Conservation (phyloP, 2,329 filamentous ascomycete genomes). For the Cladosporium colombiae region DNA sequence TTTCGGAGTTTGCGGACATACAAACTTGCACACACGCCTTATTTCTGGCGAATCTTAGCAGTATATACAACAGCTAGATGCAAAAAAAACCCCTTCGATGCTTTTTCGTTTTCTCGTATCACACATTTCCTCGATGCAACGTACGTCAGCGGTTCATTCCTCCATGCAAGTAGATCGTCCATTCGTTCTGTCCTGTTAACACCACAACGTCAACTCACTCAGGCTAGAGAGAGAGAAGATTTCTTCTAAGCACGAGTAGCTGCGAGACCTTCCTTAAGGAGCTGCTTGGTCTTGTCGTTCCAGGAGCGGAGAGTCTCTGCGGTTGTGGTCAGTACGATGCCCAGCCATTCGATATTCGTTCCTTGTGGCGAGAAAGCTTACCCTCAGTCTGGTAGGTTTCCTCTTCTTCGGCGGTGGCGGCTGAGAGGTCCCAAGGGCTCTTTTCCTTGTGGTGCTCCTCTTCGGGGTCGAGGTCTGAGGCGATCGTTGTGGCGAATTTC, state of each 20-base stretch:
- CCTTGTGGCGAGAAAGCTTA: background rate
- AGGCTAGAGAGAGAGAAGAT: background rate
- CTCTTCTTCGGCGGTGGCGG: background rate
- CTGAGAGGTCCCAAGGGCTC: conserved; percentile 6
- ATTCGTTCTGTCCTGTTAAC: conserved; percentile 9
- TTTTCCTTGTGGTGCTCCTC: conserved; percentile 1
- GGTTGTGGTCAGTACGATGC: background rate
- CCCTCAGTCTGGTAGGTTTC: conserved; percentile 9
- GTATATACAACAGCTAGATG: conserved; percentile 7
- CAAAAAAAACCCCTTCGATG: background rate
- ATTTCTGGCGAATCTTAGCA: background rate
- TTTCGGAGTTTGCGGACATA: conserved; percentile 9
- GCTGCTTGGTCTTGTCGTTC: conserved; percentile 14
- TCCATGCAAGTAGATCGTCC: background rate
- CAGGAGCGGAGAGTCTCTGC: conserved; percentile 1
- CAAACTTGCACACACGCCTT: background rate
- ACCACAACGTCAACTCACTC: background rate
- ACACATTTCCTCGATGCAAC: background rate
- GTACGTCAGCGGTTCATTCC: background rate
- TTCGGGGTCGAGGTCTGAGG: conserved; percentile 5
- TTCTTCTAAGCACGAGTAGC: background rate
- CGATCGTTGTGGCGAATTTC: background rate
- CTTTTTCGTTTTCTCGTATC: background rate
- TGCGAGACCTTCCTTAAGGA: conserved; percentile 11
- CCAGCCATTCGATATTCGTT: background rate